Percentiles rank a stretch among this genome's conserved stretches.
Evolutionary conservation across 108 stramenopile genomes (phyloP).

Genomic region (Cyclotella choctawhatcheeana): DNA sequence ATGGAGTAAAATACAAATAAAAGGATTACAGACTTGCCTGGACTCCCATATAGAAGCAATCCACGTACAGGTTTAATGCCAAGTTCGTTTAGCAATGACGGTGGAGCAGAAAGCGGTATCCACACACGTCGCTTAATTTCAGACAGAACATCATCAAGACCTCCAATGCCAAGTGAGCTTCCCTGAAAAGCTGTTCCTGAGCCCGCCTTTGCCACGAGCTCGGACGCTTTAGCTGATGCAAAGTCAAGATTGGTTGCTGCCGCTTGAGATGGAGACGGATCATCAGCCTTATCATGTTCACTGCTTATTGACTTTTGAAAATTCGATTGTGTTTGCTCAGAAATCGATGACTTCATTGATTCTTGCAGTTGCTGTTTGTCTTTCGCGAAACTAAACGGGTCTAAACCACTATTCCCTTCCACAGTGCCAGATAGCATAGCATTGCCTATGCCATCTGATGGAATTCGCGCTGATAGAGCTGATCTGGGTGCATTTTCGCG

Average conservation of each 20-base stretch:
- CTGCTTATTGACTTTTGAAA: slow-evolving; percentile 2
- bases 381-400: slow-evolving; percentile 31
- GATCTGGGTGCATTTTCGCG: slow-evolving; percentile 43
- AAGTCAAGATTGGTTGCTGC: slow-evolving; percentile 9
- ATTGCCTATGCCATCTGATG: slow-evolving; percentile 16
- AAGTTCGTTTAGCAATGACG: slow-evolving; percentile 69
- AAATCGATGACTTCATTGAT: slow-evolving; percentile 33
- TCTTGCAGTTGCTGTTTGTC: slow-evolving; percentile 58
- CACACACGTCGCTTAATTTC: slow-evolving; percentile 83
- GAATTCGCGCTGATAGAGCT: slow-evolving; percentile 60
- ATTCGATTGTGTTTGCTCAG: slow-evolving; percentile 8
- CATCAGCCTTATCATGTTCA: neutral
- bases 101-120: slow-evolving; percentile 88
- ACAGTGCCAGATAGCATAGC: slow-evolving; percentile 22
- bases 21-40: slow-evolving; percentile 17
- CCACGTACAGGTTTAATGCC: slow-evolving; percentile 86
- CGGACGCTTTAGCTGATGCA: slow-evolving; percentile 61
- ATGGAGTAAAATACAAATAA: neutral
- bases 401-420: slow-evolving; percentile 21
- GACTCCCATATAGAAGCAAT: slow-evolving; percentile 75
- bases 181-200: slow-evolving; percentile 76
- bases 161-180: slow-evolving; percentile 75
- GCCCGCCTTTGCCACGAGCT: slow-evolving; percentile 77
- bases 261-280: neutral
- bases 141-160: slow-evolving; percentile 81